Evolutionary conservation across 2,329 filamentous ascomycete genomes (phyloP).

Genomic region (Hypoxylon sp.): DNA sequence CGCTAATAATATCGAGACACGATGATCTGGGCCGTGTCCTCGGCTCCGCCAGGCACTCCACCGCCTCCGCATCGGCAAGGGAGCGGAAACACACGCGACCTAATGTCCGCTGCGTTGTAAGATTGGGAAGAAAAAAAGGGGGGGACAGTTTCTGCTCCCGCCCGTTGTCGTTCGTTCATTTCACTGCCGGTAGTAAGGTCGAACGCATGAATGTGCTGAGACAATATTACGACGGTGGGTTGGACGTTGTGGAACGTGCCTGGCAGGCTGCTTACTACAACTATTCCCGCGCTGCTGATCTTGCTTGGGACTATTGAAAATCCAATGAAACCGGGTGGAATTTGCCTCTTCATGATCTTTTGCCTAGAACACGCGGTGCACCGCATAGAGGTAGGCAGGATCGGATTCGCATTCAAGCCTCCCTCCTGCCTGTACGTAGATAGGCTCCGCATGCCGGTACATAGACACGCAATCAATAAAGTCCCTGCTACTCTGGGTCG

Average conservation of each 20-base stretch:
- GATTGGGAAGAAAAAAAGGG: conserved; percentile 21
- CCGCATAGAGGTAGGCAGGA: conserved; percentile 5
- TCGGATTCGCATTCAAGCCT: conserved; percentile 15
- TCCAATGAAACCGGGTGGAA: conserved; percentile 30
- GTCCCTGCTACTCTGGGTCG: conserved; percentile 25
- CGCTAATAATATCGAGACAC: conserved; percentile 45
- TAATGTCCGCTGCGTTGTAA: conserved; percentile 42
- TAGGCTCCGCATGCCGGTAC: conserved; percentile 14
- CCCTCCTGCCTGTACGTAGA: conserved; percentile 2
- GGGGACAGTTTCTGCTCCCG: conserved; percentile 9
- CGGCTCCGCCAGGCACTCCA: conserved; percentile 43
- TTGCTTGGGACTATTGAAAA: conserved; percentile 20
- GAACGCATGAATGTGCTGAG: conserved; percentile 33
- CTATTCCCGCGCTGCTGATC: not conserved
- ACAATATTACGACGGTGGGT: conserved; percentile 42
- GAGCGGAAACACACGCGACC: conserved; percentile 33
- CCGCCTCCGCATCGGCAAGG: conserved; percentile 42
- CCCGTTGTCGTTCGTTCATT: conserved; percentile 32
- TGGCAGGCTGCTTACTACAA: conserved; percentile 39
- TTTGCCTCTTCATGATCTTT: conserved; percentile 24
- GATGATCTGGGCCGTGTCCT: conserved; percentile 39
- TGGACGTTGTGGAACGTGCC: conserved; percentile 40
- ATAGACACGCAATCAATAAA: conserved; percentile 36
- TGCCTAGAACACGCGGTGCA: conserved; percentile 29
- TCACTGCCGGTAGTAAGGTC: conserved; percentile 27